Evolutionary conservation across 2,329 filamentous ascomycete genomes (phyloP).

Genomic region (Sporothrix protearum): DNA sequence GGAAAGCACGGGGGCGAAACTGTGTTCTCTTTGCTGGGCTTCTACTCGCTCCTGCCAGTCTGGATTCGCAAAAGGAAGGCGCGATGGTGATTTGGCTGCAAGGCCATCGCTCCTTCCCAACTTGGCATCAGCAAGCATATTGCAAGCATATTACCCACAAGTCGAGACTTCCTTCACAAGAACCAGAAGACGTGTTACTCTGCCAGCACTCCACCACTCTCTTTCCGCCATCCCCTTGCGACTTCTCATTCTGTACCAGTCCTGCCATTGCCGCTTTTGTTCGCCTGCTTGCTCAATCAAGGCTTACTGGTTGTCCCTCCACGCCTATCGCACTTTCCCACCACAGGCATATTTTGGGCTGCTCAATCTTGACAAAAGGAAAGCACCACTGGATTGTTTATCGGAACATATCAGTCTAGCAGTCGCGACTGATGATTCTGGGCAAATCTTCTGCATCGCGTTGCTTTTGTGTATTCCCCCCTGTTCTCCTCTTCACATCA

Average conservation of each 20-base stretch:
- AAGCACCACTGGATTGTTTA: conserved; percentile 11
- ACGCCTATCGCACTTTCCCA: neutral
- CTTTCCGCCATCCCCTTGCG: neutral
- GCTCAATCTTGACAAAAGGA: neutral
- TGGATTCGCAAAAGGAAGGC: neutral
- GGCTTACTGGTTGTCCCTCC: neutral
- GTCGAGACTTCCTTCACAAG: neutral
- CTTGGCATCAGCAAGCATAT: neutral
- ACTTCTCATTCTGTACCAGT: neutral
- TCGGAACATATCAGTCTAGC: neutral
- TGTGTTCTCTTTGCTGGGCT: neutral
- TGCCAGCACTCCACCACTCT: neutral
- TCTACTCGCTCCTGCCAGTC: neutral
- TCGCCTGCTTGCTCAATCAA: neutral
- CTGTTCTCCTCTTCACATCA: neutral
- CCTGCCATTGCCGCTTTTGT: neutral
- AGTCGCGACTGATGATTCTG: neutral
- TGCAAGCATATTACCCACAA: neutral
- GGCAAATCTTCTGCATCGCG: neutral
- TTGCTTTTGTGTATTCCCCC: neutral
- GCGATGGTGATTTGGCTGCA: neutral
- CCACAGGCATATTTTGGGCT: neutral
- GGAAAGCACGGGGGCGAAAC: neutral
- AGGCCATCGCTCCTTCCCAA: neutral
- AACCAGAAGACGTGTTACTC: neutral